Conservation (phyloP, 176 grass and related monocot species). For the Themeda triandra region DNA sequence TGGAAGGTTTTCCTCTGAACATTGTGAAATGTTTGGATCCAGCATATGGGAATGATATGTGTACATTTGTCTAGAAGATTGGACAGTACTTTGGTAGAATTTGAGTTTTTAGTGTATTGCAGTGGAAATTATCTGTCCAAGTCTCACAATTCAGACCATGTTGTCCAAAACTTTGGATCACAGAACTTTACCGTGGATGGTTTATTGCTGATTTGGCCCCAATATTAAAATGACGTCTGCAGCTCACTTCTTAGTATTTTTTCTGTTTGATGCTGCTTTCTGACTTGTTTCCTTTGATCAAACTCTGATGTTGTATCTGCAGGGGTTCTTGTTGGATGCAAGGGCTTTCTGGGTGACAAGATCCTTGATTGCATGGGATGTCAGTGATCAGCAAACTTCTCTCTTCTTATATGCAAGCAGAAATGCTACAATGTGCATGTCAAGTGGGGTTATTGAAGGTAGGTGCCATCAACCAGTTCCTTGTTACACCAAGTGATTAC, state of each 20-base stretch:
- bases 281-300: background rate
- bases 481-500: background rate
- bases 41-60: background rate
- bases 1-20: background rate
- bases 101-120: background rate
- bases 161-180: background rate
- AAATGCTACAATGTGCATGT: constrained; percentile 38
- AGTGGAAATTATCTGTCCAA: background rate
- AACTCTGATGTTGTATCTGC: background rate
- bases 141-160: background rate
- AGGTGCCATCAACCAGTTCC: background rate
- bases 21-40: background rate
- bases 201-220: background rate
- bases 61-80: background rate
- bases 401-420: constrained; percentile 70
- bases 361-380: constrained; percentile 69
- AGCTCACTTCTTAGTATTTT: background rate
- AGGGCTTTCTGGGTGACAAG: constrained; percentile 72
- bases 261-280: background rate
- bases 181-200: background rate
- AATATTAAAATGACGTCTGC: background rate
- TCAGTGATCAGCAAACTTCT: constrained; percentile 37
- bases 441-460: constrained; percentile 59
- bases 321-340: constrained; percentile 58
- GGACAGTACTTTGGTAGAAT: background rate